Base-by-base conservation (phyloP, 192 early-diverging fungal genomes). In the Chytriomyces sp. region DNA sequence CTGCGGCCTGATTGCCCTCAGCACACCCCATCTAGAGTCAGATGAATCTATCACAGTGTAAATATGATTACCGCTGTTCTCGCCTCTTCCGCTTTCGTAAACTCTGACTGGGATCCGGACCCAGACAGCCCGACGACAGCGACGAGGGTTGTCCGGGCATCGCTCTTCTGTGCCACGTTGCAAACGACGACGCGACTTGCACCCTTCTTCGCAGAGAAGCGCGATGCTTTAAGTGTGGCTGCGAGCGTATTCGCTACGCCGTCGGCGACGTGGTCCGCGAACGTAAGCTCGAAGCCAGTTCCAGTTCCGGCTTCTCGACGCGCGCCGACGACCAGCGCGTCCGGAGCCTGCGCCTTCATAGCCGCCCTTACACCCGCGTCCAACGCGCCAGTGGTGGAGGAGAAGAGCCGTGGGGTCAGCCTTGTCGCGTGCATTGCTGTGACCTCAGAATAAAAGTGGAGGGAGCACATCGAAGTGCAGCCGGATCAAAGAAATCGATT, bases 251-350 rank as follows among this genome's bases (percentile, higher is more conserved):
- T 28, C 3, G 25, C 5, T 5, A 17, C 37, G n/a, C 19, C 22
- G 5, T 33, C 12, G 3, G 39, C 36, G 10, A 33, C 37, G 10
- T 17, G 28, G 4, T 28, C 58, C 38, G 28, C n/a, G 6, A 64
- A 26, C 14, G 8, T 40, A 3, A 39, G 25, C 19, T 33, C 62
- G 40, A 12, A 6, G 19, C 3, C 62, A 30, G 39, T 14, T 5
- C 34, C 34, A 26, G 40, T 39, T 49, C 44, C 44, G 44, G 17
- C 44, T 49, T 49, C 44, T 22, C 44, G 22, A 22, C 44, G 44
- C 22, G 62, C 62, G 12, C 62, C 62, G 31, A 64, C 7, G 19
- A 64, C 62, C n/a, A 64, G 8, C 40, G 62, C 62, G 40, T 64
- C 39, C 7, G 62, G 62, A 22, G 37, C 39, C 8, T 22, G 34